Percentiles rank a stretch among this genome's conserved stretches.
Conservation (phyloP, 2,329 filamentous ascomycete genomes). For the Alternaria novae-zelandiae region DNA sequence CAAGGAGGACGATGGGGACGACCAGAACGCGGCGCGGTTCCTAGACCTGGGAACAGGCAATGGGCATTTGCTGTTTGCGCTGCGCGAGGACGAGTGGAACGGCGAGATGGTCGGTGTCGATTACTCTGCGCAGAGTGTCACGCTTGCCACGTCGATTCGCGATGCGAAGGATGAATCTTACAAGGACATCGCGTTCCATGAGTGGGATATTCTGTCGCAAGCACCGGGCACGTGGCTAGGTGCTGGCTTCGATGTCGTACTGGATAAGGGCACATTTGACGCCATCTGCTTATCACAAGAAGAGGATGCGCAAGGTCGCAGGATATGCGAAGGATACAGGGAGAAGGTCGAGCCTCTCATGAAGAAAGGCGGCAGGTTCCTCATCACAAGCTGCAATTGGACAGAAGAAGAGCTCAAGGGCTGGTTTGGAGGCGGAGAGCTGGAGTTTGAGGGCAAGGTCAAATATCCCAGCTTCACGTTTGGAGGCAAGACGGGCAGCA, state of each 20-base stretch:
- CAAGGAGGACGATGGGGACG: constrained; percentile 42
- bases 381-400: constrained; percentile 98
- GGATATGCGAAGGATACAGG: constrained; percentile 78
- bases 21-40: constrained; percentile 54
- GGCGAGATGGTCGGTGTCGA: constrained; percentile 85
- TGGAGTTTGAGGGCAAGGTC: constrained; percentile 71
- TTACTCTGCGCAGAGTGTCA: constrained; percentile 78
- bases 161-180: constrained; percentile 39
- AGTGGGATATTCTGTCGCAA: constrained; percentile 59
- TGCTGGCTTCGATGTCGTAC: constrained; percentile 81
- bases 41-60: constrained; percentile 95
- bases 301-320: constrained; percentile 57
- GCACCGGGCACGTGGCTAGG: constrained; percentile 62
- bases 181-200: constrained; percentile 56
- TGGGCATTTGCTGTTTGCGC: constrained; percentile 84
- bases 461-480: constrained; percentile 89
- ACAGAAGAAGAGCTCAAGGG: constrained; percentile 81
- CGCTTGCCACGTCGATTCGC: constrained; percentile 71
- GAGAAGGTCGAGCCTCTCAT: constrained; percentile 72
- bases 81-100: constrained; percentile 71
- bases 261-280: constrained; percentile 99
- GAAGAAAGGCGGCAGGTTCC: constrained; percentile 71
- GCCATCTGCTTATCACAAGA: constrained; percentile 80
- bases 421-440: constrained; percentile 72
- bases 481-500: constrained; percentile 85